Evolutionary conservation across 331 rosid species (phyloP).

Genomic region (Ulmus americana): DNA sequence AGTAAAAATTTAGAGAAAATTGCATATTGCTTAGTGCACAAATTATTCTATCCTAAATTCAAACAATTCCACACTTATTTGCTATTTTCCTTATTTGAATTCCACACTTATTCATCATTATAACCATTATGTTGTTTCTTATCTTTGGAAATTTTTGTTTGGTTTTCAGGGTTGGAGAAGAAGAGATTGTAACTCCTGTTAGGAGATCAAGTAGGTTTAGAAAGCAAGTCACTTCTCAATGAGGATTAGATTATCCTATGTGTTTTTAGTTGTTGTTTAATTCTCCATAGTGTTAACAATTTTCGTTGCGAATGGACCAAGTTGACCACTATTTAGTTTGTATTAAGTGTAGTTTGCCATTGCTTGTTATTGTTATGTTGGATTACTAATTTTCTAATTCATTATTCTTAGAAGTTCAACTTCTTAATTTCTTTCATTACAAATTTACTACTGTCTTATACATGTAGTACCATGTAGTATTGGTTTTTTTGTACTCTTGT

Average conservation of each 20-base stretch:
- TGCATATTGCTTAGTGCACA: no score
- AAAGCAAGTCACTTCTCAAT: constrained; percentile 44
- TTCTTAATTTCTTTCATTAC: no score
- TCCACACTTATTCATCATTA: no score
- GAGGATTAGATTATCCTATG: constrained; percentile 8
- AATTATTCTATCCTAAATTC: no score
- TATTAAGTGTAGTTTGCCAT: neutral
- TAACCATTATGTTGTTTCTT: neutral
- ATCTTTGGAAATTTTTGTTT: constrained; percentile 8
- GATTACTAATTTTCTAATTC: neutral
- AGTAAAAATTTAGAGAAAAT: no score
- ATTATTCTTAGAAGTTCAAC: neutral
- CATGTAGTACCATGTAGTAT: no score
- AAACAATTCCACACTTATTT: no score
- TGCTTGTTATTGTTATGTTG: constrained; percentile 7
- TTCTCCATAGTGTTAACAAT: neutral
- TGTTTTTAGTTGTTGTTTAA: neutral
- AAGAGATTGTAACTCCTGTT: constrained; percentile 57
- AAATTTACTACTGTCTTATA: no score
- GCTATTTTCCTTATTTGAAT: no score
- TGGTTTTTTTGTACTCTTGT: no score
- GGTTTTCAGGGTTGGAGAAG: constrained; percentile 36
- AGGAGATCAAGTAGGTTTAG: constrained; percentile 69
- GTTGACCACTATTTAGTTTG: neutral
- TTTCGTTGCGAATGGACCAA: constrained; percentile 3